Base-by-base conservation (phyloP, 805 yeast genomes). In the Candida nonsorbophila region DNA sequence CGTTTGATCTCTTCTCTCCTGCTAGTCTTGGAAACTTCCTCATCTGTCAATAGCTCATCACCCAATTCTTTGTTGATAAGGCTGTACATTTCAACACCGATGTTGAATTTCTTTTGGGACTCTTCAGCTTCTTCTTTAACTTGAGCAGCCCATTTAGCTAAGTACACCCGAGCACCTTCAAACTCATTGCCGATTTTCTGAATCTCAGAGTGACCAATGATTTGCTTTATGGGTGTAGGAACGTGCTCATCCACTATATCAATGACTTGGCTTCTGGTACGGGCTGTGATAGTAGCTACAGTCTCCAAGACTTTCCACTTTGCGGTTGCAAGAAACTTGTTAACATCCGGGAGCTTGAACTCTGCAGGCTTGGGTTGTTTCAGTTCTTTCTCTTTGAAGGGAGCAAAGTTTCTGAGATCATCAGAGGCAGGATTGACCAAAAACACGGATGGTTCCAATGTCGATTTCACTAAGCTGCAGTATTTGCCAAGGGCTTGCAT, bases 61-160 rank as follows among this genome's bases (percentile, higher is more conserved):
- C 86, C 87, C 8, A 83, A 52, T 45, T 83, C 88, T 29, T 66
- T 61, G 30, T 68, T 69, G 22, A 83, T 64, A 28, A 74, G 49
- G 17, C 68, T 69, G 40, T 79, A 78, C 11, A 75, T 63, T n/a
- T 74, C 76, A 42, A 77, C 79, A 32, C 79, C 64, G 19, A 78
- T 62, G 45, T 70, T 62, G 45, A 64, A 62, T 33, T 64, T 62
- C 36, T 74, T 56, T 36, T 73, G 67, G 29, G 74, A 72, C 41
- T 77, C 53, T 35, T 63, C 87, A 2, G 95, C 92, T 52, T 90
- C 94, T 44, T 87, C 88, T 44, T 90, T 92, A 7, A 92, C 92
- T 16, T 85, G 85, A 43, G 85, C 71, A 0, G 97, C 97, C 97
- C 97, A 92, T 59, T 87, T 88, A 4, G 97, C 97, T 35, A 90